phyloP scores from a whole-genome alignment of 1,284 basidiomycete genomes.

The Leccinum variabile region DNA sequence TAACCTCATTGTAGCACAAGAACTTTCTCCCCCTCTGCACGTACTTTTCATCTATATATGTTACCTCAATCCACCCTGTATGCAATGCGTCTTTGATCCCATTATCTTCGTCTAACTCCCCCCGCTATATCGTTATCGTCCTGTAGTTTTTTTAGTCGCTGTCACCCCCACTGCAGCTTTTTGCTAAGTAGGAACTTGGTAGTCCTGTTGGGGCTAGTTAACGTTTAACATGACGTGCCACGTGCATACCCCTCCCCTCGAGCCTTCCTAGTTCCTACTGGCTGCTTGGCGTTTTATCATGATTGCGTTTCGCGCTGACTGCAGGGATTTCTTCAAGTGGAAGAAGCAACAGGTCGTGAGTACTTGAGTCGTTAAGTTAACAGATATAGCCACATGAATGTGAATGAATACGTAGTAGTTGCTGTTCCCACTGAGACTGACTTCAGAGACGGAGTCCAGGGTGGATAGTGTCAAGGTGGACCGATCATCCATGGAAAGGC shows the following conservation, averaged over 20 bases:
- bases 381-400: too few species aligned
- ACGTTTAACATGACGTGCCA: background rate
- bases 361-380: background rate
- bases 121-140: slow-evolving; percentile 4
- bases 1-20: slow-evolving; percentile 20
- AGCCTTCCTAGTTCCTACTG: background rate
- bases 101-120: background rate
- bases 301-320: background rate
- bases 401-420: too few species aligned
- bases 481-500: too few species aligned
- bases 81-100: slow-evolving; percentile 3
- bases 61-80: slow-evolving; percentile 13
- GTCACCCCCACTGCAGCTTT: background rate
- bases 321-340: background rate
- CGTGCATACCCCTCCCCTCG: background rate
- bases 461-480: too few species aligned
- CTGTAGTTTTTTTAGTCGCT: background rate
- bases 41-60: slow-evolving; percentile 13
- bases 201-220: background rate
- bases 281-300: background rate
- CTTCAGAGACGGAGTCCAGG: too few species aligned
- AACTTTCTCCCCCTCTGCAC: slow-evolving; percentile 3
- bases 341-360: background rate
- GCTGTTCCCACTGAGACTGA: too few species aligned
- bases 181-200: background rate